Evolutionary conservation across 331 rosid genomes (phyloP).

Genomic region (Dryas integrifolia): DNA sequence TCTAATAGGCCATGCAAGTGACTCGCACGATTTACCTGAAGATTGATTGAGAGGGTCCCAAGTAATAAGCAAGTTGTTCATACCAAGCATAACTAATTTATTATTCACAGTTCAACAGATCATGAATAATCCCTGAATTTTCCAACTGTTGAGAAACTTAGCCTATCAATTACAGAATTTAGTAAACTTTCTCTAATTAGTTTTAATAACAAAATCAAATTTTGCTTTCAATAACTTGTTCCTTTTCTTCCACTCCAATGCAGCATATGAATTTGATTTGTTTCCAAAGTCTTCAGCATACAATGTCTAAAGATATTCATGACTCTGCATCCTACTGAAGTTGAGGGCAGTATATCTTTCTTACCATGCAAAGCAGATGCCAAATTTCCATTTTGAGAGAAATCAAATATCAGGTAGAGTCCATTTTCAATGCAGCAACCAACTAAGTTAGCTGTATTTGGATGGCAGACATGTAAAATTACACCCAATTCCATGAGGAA

Average conservation of each 20-base stretch:
- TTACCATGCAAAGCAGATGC: slow-evolving; percentile 83
- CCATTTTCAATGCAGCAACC: slow-evolving; percentile 90
- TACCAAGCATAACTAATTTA: background rate
- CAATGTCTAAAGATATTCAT: background rate
- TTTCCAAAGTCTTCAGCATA: too few relatives aligned
- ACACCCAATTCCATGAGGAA: slow-evolving; percentile 90
- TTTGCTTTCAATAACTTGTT: too few relatives aligned
- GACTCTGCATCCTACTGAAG: background rate
- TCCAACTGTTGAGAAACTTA: background rate
- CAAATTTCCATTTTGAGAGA: slow-evolving; percentile 85
- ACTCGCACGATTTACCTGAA: slow-evolving; percentile 51
- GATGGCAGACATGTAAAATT: slow-evolving; percentile 79
- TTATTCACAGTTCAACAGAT: background rate
- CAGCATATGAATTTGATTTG: background rate
- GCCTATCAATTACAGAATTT: background rate
- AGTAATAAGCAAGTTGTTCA: slow-evolving; percentile 9
- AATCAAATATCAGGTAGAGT: slow-evolving; percentile 65
- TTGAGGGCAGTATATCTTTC: background rate
- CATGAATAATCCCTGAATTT: background rate
- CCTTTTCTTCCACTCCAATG: background rate
- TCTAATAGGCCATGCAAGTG: slow-evolving; percentile 72
- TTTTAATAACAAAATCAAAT: background rate
- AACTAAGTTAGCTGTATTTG: slow-evolving; percentile 71
- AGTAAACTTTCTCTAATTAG: background rate
- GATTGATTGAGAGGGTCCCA: slow-evolving; percentile 16